Conservation (phyloP, 176 grass and related monocot genomes). For the Cymbopogon citratus region DNA sequence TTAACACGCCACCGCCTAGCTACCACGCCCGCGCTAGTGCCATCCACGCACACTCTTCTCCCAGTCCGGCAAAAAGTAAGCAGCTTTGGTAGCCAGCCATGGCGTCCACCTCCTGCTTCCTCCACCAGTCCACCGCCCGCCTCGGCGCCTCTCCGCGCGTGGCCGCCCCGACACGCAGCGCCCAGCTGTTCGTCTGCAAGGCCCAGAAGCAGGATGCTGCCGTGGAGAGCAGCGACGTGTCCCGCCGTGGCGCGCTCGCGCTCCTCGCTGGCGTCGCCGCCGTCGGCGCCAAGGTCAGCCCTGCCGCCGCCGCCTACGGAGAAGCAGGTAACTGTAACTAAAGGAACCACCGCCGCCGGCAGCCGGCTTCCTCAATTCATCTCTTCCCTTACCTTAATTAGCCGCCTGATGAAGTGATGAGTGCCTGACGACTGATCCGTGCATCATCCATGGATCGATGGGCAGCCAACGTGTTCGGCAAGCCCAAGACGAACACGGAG, state of each 20-base stretch:
- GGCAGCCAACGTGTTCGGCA: constrained; percentile 84
- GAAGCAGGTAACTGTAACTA: constrained; percentile 49
- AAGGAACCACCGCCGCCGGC: too few relatives aligned
- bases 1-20: background rate
- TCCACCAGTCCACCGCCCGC: too few relatives aligned
- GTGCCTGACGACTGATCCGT: background rate
- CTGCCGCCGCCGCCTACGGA: constrained; percentile 81
- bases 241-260: constrained; percentile 58
- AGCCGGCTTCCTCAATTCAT: too few relatives aligned
- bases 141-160: constrained; percentile 22
- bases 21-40: background rate
- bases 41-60: background rate
- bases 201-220: constrained; percentile 50
- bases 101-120: too few relatives aligned
- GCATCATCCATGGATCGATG: background rate
- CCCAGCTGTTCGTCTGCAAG: constrained; percentile 59
- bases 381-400: too few relatives aligned
- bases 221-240: constrained; percentile 17
- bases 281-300: constrained; percentile 53
- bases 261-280: constrained; percentile 64
- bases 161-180: constrained; percentile 15
- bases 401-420: too few relatives aligned
- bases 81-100: constrained; percentile 19
- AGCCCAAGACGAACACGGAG: constrained; percentile 74
- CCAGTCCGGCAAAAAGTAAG: background rate